Evolutionary conservation across 2,329 filamentous ascomycete genomes (phyloP), one percentile per base, ranked within the genome.

Genomic region (Fusarium lyarnte): DNA sequence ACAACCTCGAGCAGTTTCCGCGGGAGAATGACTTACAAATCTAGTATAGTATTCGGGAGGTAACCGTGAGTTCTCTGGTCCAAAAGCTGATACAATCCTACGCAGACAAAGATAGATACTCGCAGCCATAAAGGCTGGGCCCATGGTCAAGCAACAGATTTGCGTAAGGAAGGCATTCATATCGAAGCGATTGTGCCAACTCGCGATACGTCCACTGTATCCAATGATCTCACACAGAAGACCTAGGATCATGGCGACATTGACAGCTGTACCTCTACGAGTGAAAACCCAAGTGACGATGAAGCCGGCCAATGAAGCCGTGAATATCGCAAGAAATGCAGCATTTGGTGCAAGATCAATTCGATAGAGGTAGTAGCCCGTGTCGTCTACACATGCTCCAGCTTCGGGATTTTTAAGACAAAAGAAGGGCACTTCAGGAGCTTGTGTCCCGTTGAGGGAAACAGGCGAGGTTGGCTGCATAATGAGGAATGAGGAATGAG

Each of bases 71-170:
- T 86, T 85, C 74, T 86, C 82, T 1, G 82, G 78, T 1, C 86
- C 86, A 72, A 86, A 86, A 2, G 82, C 84, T 52, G 81, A 79
- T 16, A 87, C 85, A 68, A 88, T 86, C 42, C 83, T 80, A 16
- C 85, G 78, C 53, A 92, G 81, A 67, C 88, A 90, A 57, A 93
- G 81, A 76, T 93, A 93, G 43, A 92, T 86, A 3, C 85, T 88
- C 2, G 89, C 90, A 13, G 89, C 86, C 78, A 92, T 84, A 76
- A 92, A 92, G 3, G 90, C 90, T 0, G 91, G 90, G 0, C 84
- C 90, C 65, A 92, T 86, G 7, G 90, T 92, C 63, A 93, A 83
- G 71, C 86, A 88, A 76, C 88, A 85, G 41, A 90, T 87, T 77
- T 91, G 89, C 41, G 90, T 86, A 61, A 87, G 75, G 78, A 88